phyloP scores from a whole-genome alignment of 345 rosid genomes.

The Lepidium sativum region DNA sequence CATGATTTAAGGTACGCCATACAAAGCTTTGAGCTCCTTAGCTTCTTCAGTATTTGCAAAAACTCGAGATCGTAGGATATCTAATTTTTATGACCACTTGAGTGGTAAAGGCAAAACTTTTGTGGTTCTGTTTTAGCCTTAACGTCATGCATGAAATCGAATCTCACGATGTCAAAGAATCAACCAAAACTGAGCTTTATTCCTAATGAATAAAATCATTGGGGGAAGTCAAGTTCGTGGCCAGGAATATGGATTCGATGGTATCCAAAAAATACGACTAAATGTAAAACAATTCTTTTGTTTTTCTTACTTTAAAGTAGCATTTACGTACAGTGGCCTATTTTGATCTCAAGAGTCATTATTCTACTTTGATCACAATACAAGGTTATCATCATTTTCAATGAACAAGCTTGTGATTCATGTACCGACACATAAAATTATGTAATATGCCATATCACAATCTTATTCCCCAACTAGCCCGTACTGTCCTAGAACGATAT shows the following conservation, averaged over 20 bases:
- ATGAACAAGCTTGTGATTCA: too few relatives aligned
- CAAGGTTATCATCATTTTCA: too few relatives aligned
- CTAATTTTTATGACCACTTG: conserved; percentile 16
- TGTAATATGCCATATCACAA: conserved; percentile 4
- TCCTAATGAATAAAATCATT: background rate
- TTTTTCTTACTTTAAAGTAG: background rate
- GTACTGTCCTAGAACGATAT: conserved; percentile 20
- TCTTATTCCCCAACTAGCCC: conserved; percentile 5
- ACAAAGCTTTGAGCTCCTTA: background rate
- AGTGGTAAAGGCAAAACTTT: background rate
- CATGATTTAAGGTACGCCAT: background rate
- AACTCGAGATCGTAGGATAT: too few relatives aligned
- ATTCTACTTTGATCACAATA: background rate
- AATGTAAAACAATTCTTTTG: background rate
- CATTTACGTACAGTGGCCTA: background rate
- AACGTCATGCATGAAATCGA: conserved; percentile 20
- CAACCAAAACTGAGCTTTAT: conserved; percentile 10
- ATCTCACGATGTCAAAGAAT: conserved; percentile 8
- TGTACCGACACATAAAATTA: conserved; percentile 7
- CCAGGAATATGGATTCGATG: conserved; percentile 3
- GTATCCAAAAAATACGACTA: background rate
- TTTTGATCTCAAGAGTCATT: conserved; percentile 15
- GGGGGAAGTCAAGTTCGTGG: conserved; percentile 15
- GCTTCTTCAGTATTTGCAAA: too few relatives aligned
- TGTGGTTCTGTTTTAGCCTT: conserved; percentile 9